Base-by-base conservation (phyloP, 352 stramenopile species). In the Globisporangium acanthophoron region DNA sequence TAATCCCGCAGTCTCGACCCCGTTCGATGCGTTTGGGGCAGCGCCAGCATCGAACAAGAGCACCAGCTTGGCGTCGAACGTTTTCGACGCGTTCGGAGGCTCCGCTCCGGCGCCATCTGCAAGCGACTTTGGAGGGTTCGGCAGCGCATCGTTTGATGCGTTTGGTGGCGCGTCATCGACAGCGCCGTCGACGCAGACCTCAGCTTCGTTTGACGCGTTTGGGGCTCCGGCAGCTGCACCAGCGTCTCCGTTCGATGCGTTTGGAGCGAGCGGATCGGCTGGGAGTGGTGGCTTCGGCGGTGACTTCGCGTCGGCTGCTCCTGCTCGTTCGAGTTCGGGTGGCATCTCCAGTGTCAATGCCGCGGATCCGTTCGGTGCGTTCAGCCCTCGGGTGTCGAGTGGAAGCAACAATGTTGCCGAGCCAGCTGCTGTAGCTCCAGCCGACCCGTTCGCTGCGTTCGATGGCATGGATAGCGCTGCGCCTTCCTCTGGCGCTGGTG, bases 391-490 rank as follows among this genome's bases (percentile, higher is more conserved):
- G 27, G 53, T 62, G 41, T 60, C 56, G 18, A 71, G 54, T 24
- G 64, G 55, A 21, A 58, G 43, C 54, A 60, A 39, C 16, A 46
- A 61, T 8, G n/a, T 24, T 3, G 56, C 58, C 18, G 59, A 45
- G 15, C 53, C 61, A 43, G 56, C 62, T 41, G 45, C 54, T 15
- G 53, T 56, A 35, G 56, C 59, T 41, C 24, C 63, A 50, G 31
- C 45, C 27, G 74, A 92, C 60, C 78, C 72, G 40, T 92, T 92
- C 61, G 62, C 75, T 27, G 83, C 80, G 41, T 92, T 92, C 54
- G 77, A 88, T 52, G 65, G 48, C 16, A 71, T 87, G 40, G 74
- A 74, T 56, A 31, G 54, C 33, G 45, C 40, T 37, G 44, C 66
- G 1, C 35, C 62, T 13, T 31, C 65, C 41, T 37, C 40, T 31